A percentile compares a stretch with the other conserved stretches of the same genome.
These are phyloP conservation scores for Gastrolobium bilobum DNA, from an alignment of 306 rosid genomes.

Conservation along the genomic window DNA sequence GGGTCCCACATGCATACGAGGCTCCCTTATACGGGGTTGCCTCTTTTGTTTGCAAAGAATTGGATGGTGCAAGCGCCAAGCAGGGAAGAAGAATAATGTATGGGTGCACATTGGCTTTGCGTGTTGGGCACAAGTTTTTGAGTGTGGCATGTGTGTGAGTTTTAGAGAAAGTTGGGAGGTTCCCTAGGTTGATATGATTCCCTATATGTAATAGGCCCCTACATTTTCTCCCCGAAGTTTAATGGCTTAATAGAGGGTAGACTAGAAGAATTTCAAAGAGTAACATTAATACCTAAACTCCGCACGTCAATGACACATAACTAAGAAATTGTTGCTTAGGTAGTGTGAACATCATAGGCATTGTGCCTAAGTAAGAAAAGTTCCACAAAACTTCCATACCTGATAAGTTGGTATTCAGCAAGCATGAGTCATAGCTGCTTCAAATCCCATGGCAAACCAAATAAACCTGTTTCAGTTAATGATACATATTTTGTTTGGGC, in stretches of 20 bases:
- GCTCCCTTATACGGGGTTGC: slow-evolving; percentile 28
- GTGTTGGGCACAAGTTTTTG: slow-evolving; percentile 77
- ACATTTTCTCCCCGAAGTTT: slow-evolving; percentile 52
- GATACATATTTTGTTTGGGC: no score
- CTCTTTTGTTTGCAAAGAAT: slow-evolving; percentile 33
- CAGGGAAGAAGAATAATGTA: slow-evolving; percentile 63
- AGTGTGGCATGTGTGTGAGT: slow-evolving; percentile 60
- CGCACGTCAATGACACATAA: slow-evolving; percentile 9
- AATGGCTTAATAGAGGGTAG: slow-evolving; percentile 45
- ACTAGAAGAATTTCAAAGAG: slow-evolving; percentile 49
- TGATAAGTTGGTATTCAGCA: not conserved
- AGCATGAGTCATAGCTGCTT: not conserved
- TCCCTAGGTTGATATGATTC: slow-evolving; percentile 73
- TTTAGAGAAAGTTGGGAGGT: slow-evolving; percentile 52
- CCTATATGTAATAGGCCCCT: slow-evolving; percentile 59
- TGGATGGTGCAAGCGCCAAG: slow-evolving; percentile 50
- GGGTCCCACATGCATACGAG: slow-evolving; percentile 49
- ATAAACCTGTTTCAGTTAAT: not conserved
- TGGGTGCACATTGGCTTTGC: slow-evolving; percentile 88
- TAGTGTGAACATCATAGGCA: not conserved
- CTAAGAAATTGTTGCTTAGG: not conserved
- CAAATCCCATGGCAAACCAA: slow-evolving; percentile 33
- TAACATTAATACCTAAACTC: slow-evolving; percentile 47
- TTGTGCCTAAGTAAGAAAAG: not conserved
- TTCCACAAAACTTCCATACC: not conserved